Base-by-base conservation (phyloP, 306 rosid genomes). In the Phaseolus lunatus region DNA sequence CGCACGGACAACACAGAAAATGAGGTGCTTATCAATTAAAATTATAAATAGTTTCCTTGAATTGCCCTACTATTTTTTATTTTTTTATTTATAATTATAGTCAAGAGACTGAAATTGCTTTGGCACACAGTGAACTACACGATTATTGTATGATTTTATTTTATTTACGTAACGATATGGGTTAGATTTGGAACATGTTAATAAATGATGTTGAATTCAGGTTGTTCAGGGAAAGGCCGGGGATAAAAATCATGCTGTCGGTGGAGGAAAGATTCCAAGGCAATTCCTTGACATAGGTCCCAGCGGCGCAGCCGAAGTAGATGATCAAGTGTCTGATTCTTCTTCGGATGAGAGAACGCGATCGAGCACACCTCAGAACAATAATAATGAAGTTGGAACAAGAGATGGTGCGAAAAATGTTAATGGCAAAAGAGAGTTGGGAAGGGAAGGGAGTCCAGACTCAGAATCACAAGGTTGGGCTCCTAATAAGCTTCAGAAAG, bases 281-380 rank as follows among this genome's bases (percentile, higher is more conserved):
- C 96, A 90, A 49, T 91, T 95, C 39, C 77, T 95, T 64, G 90
- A 88, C 50, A 79, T 88, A 47, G 87, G 92, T n/a, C 88, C 93
- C 0, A 84, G 86, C 45, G 85, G 87, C 33, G 74, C 81, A 13
- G 75, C 82, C 0, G 92, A 82, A 67, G 37, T 54, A 0, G 90
- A 89, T 1, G 89, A 83, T 26, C 82, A 81, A 62, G 82, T 85
- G 6, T 91, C 90, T 0, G 84, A 89, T 70, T 87, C 92, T 59
- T 88, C 93, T 16, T 95, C 99, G 0, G 98, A 89, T 44, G 97
- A 93, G 52, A 87, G 92, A 78, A 92, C 97, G 2, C 81, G 85
- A 63, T 92, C 96, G 1, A 83, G 82, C 43, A 89, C 97, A 0
- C 96, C 96, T 33, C 88, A 78, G 64, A 88, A 81, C 82, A 80